Evolutionary conservation across 352 stramenopile genomes (phyloP), one percentile per base, ranked within the genome.

Genomic region (Phytophthora agathidicida): DNA sequence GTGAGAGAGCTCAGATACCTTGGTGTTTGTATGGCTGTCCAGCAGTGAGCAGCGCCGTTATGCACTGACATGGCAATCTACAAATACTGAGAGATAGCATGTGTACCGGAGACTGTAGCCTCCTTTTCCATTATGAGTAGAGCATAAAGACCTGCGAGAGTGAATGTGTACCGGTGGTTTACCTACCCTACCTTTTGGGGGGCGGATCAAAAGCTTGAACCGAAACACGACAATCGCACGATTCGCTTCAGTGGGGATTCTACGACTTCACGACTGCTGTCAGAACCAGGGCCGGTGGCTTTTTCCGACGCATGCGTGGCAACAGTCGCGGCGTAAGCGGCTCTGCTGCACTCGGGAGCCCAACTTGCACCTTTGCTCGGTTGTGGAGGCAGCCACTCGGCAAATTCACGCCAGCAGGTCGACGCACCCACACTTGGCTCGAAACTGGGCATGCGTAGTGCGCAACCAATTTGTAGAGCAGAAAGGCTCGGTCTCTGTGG

Each of bases 211-310:
- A 32, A 38, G 4, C 19, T 42, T 51, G 45, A 46, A 55, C 41
- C 14, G 14, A 46, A 60, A 51, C 20, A n/a, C 36, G 43, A 57
- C 60, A 64, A 68, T 48, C 39, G 32, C 46, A 68, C 60, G 60
- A 65, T 39, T 19, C 13, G 5, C 35, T 47, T 56, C 37, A 62
- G 33, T 31, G 24, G 26, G 33, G 47, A 58, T 48, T 66, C 41
- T 28, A 67, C 58, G 42, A 67, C 14, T 31, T 30, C 20, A 49
- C 58, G 30, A 62, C 22, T 30, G 23, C 23, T 23, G 19, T 38
- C 33, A 63, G 38, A 67, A 45, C 41, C 50, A 28, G 42, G 33
- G n/a, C 22, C 28, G 36, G 32, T 51, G 23, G 49, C 27, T 63
- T 52, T 62, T 62, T 63, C 51, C 51, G 52, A 63, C 43, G 22